Base-by-base conservation (phyloP, 805 yeast genomes). In the Kuraishia capsulata region DNA sequence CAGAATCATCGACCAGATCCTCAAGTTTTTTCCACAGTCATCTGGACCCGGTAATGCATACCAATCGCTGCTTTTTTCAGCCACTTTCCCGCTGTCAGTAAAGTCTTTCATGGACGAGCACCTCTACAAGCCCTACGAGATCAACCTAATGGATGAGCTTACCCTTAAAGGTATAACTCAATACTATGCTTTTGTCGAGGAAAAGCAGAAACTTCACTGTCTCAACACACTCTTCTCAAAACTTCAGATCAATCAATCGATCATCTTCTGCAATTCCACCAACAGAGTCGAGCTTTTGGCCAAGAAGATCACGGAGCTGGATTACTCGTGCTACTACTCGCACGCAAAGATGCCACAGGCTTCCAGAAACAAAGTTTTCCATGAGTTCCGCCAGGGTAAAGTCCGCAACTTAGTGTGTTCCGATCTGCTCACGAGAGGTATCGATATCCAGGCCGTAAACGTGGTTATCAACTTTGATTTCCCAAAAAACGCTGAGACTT, bases 261-360 rank as follows among this genome's bases (percentile, higher is more conserved):
- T 92, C 52, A 92, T 92, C 37, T 92, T 92, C 61, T 92, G 98
- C 69, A 92, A 92, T 65, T 90, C 97, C 17, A 87, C 97, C 30
- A 86, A 81, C 56, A 81, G 98, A 61, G 98, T 92, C 37, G 98
- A 92, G 66, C 72, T 92, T 45, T 71, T 92, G 51, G 96, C 97
- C 41, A 87, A 87, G 55, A 92, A 92, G 57, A 90, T 92, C 54
- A 90, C 97, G 20, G 97, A 92, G 56, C 71, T 92, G 44, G 97
- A 96, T 39, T 92, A 82, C 60, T 90, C 97, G 3, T 92, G 97
- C 69, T 92, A 82, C 63, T 92, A 87, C 60, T 86, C 96, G 18
- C 98, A 92, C 59, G 97, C 98, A 9, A 83, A 79, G 61, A 92
- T 92, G 98, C 90, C 95, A 30, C 97, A 92, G 67, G 81, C 81